A percentile compares a stretch with the other conserved stretches of the same genome.
Evolutionary conservation across 805 yeast species (phyloP).

Genomic region (Metschnikowia dekortorum): DNA sequence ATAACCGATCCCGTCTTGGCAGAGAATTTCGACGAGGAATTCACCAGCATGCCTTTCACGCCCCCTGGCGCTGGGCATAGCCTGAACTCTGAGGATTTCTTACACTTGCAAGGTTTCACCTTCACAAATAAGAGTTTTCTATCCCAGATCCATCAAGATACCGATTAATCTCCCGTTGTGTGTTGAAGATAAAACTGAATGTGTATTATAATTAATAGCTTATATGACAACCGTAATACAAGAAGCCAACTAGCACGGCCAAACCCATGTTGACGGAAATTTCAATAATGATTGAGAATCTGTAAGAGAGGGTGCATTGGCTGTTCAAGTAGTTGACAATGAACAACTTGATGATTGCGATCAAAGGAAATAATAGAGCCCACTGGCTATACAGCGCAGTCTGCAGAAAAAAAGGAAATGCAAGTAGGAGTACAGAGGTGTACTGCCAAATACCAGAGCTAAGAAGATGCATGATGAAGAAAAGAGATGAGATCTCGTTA

Average conservation of each 20-base stretch:
- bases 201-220: background rate
- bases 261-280: constrained; percentile 2
- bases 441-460: constrained; percentile 12
- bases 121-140: constrained; percentile 36
- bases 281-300: constrained; percentile 7
- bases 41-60: constrained; percentile 62
- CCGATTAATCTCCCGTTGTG: background rate
- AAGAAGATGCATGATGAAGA: constrained; percentile 6
- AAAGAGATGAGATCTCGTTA: constrained; percentile 7
- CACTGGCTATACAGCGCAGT: background rate
- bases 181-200: background rate
- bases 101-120: constrained; percentile 40
- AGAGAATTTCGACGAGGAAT: constrained; percentile 78
- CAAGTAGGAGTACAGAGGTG: constrained; percentile 7
- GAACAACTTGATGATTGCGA: constrained; percentile 7
- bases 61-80: constrained; percentile 9
- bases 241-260: background rate
- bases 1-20: constrained; percentile 79
- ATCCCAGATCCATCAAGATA: background rate
- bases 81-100: constrained; percentile 22
- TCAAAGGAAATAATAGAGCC: background rate
- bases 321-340: constrained; percentile 12
- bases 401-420: constrained; percentile 6
- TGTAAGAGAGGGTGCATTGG: constrained; percentile 12
- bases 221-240: constrained; percentile 12